These are phyloP conservation scores for Leptoxyphium fumago DNA, from an alignment of 2,329 filamentous ascomycete genomes.

Conservation along the genomic window DNA sequence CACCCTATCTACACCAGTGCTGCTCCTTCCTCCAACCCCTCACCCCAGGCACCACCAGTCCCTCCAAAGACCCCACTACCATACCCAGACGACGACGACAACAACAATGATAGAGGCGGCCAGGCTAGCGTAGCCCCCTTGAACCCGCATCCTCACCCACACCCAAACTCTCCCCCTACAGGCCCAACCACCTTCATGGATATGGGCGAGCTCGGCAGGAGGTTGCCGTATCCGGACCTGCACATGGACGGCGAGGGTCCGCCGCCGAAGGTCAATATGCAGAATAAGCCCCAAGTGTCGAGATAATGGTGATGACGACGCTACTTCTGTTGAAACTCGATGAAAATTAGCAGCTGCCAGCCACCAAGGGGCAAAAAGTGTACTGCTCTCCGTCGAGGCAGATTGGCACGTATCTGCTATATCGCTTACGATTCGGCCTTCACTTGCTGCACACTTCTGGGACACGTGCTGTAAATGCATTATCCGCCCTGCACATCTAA, in stretches of 20 bases:
- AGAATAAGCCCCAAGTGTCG: slow-evolving; percentile 50
- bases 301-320: neutral
- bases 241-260: slow-evolving; percentile 42
- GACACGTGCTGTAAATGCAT: no score
- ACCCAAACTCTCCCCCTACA: neutral
- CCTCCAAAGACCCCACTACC: slow-evolving; percentile 45
- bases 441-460: no score
- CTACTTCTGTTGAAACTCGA: no score
- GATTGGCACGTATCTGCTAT: no score
- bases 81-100: slow-evolving; percentile 6
- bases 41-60: slow-evolving; percentile 45
- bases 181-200: slow-evolving; percentile 18
- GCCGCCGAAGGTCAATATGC: slow-evolving; percentile 73
- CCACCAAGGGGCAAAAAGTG: no score
- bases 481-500: no score
- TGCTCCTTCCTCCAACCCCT: neutral
- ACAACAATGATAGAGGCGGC: neutral
- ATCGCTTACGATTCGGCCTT: no score
- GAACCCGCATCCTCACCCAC: neutral
- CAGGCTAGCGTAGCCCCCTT: neutral
- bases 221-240: slow-evolving; percentile 58
- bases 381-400: no score
- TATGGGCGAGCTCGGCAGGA: slow-evolving; percentile 16
- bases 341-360: no score
- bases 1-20: neutral